Percentiles rank a stretch among this genome's conserved stretches.
These are phyloP conservation scores for Cutaneotrichosporon sp. DNA, from an alignment of 1,284 basidiomycete genomes.

Conservation along the genomic window DNA sequence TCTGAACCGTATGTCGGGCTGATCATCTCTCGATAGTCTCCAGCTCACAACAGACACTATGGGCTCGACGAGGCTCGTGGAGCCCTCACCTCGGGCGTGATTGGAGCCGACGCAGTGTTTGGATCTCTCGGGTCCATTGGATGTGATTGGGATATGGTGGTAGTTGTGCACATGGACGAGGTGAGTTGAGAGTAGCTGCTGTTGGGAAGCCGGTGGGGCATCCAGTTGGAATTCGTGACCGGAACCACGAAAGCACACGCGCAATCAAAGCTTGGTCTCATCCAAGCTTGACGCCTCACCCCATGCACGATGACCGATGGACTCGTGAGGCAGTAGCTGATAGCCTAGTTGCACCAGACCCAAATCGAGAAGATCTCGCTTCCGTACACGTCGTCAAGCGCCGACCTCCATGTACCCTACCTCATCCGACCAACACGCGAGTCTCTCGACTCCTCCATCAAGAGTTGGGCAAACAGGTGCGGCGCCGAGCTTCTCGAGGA, in stretches of 20 bases:
- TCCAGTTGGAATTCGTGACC: too few species aligned
- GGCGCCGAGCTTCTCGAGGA: constrained; percentile 28
- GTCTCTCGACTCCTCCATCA: constrained; percentile 24
- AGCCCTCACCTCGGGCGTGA: constrained; percentile 30
- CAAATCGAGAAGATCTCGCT: constrained; percentile 19
- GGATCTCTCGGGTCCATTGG: constrained; percentile 34
- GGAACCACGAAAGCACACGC: too few species aligned
- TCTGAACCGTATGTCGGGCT: constrained; percentile 30
- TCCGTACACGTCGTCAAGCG: constrained; percentile 15
- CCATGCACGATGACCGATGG: too few species aligned
- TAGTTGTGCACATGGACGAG: constrained; percentile 95
- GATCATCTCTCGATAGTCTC: neutral
- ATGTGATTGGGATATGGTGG: constrained; percentile 51
- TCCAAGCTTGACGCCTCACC: too few species aligned
- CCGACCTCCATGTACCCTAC: constrained; percentile 28
- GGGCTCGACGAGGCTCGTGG: constrained; percentile 24
- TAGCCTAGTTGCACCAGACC: constrained; percentile 37
- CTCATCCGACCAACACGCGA: constrained; percentile 20
- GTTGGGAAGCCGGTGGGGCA: too few species aligned
- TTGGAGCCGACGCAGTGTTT: constrained; percentile 35
- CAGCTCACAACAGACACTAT: constrained; percentile 24
- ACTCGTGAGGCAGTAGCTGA: neutral
- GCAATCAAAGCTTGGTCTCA: too few species aligned
- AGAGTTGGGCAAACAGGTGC: constrained; percentile 35
- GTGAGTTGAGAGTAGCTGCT: constrained; percentile 51